These are phyloP conservation scores for Aspergillus tubingensis DNA, from an alignment of 2,329 filamentous ascomycete species.

Conservation along the genomic window DNA sequence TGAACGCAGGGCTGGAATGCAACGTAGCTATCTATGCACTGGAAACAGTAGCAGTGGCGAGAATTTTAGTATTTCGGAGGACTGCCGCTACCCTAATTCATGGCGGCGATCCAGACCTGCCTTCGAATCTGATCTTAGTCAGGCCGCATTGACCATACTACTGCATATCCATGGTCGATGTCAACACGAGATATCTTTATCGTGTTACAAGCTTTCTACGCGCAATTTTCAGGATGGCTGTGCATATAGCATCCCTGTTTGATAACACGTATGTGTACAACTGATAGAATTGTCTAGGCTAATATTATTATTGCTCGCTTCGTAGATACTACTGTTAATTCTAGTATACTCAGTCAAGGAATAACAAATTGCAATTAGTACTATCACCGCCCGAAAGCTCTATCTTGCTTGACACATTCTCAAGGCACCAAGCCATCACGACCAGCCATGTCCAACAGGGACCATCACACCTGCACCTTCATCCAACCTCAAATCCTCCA, in stretches of 20 bases:
- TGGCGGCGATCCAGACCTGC: neutral
- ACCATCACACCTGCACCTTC: neutral
- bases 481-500: neutral
- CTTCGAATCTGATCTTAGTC: neutral
- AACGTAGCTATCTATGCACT: neutral
- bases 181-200: neutral
- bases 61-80: too few relatives aligned
- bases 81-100: neutral
- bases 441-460: neutral
- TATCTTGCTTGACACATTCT: too few relatives aligned
- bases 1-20: neutral
- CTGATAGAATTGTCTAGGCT: too few relatives aligned
- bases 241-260: neutral
- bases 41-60: neutral
- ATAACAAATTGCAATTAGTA: too few relatives aligned
- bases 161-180: neutral
- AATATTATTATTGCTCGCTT: too few relatives aligned
- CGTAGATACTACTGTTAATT: too few relatives aligned
- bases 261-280: too few relatives aligned
- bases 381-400: too few relatives aligned
- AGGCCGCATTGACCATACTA: neutral
- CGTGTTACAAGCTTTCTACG: neutral
- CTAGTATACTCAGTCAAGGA: too few relatives aligned
- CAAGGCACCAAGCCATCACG: too few relatives aligned
- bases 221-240: neutral